Conservation (phyloP, 768 basidiomycete genomes). For the Wakefieldia striispora region DNA sequence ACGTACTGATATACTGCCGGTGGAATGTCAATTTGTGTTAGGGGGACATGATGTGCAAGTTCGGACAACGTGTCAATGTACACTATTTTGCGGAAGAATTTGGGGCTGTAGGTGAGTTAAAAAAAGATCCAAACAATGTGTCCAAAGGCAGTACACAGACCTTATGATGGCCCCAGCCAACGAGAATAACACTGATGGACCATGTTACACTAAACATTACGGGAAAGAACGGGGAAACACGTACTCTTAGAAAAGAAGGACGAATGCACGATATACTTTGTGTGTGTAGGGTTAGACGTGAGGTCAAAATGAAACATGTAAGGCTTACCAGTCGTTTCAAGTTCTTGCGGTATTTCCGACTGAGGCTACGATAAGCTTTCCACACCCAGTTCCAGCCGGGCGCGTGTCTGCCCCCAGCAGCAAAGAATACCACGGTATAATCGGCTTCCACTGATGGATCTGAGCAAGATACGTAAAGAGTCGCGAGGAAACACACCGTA, state of each 20-base stretch:
- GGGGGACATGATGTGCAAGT: slow-evolving; percentile 70
- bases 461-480: neutral
- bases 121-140: neutral
- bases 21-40: slow-evolving; percentile 86
- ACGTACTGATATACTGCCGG: slow-evolving; percentile 80
- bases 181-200: slow-evolving; percentile 74
- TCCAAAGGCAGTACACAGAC: slow-evolving; percentile 33
- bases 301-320: neutral
- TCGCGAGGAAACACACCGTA: slow-evolving; percentile 53
- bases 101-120: slow-evolving; percentile 54
- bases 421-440: slow-evolving; percentile 85
- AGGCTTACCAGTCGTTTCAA: slow-evolving; percentile 71
- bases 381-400: slow-evolving; percentile 91
- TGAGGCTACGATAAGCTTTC: slow-evolving; percentile 82
- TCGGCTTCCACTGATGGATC: slow-evolving; percentile 73
- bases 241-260: slow-evolving; percentile 86
- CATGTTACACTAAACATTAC: slow-evolving; percentile 6
- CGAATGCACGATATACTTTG: slow-evolving; percentile 81
- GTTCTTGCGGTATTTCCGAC: slow-evolving; percentile 84
- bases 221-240: slow-evolving; percentile 18
- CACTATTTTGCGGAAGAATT: slow-evolving; percentile 83
- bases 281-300: slow-evolving; percentile 5
- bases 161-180: slow-evolving; percentile 86
- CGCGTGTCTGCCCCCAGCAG: slow-evolving; percentile 69
- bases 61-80: slow-evolving; percentile 78